Base-by-base conservation (phyloP, 306 rosid genomes). In the Purshia tridentata region DNA sequence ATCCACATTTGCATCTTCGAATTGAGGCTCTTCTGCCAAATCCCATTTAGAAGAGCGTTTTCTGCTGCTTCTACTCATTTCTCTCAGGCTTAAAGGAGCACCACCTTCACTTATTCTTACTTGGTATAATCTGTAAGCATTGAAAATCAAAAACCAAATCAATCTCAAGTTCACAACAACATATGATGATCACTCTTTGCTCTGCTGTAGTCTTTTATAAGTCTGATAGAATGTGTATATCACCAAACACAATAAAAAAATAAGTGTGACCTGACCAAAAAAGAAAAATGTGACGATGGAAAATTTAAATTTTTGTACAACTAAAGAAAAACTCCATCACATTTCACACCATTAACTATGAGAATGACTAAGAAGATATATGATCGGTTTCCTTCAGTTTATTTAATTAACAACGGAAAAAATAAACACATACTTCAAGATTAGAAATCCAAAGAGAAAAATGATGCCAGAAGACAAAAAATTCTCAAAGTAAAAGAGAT, bases 41-140 rank as follows among this genome's bases (percentile, higher is more conserved):
- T 88, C 96, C 92, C 97, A 83, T 80, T 86, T 91, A 45, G 97
- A 91, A 74, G 84, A 79, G 65, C 87, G 88, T 77, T 81, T 94
- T 81, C 91, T 81, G 85, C 92, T 72, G 83, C 85, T 84, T 84
- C 91, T 87, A 52, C 95, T 89, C 99, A 94, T 91, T 73, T 76
- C 81, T 69, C 70, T 56, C 70, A 0, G 13, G 39, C 74, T 73
- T 19, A 73, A 69, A 79, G 72, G 47, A 74, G 71, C 65, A 54
- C 42, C 18, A 62, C 73, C 75, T 79, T 80, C 77, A 74, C 77
- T 77, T 72, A 52, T 70, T 76, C 72, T 65, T 70, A 60, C 50
- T 65, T 67, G 61, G 60, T 66, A 77, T 68, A 74, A 80, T 84
- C 91, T 83, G 89, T 70, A 80, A 63, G 67, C 45, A 60, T 35